Base-by-base conservation (phyloP, 495 filamentous ascomycete genomes). In the Aspergillus cristatus region DNA sequence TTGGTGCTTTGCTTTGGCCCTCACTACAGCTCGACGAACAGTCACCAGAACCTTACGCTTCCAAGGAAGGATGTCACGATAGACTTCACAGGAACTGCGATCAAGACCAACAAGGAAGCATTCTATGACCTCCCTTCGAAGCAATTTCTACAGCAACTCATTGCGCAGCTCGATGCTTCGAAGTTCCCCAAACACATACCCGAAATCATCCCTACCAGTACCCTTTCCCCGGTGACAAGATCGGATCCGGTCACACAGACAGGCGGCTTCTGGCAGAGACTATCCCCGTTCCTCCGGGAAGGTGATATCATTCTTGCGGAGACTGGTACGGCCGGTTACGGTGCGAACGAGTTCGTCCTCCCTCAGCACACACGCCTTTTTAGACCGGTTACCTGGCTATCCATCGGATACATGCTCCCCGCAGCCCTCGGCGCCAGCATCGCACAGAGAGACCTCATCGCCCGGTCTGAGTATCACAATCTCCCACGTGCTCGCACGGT, bases 401-500 rank as follows among this genome's bases (percentile, higher is more conserved):
- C 60, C 0, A 62, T 68, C 28, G 69, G 68, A 1, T 61, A 62
- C 29, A 67, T 62, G 58, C 46, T 71, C 2, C 55, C 53, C 2
- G 64, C 65, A 1, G 42, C 54, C 1, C 59, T 61, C 20, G 65
- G 72, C 6, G 63, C 61, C 0, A 53, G 60, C 1, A 42, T 68
- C 6, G 68, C 68, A 0, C 57, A 62, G 16, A 47, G 55, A 33
- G 57, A 68, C 17, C 24, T 41, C 18, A 30, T 41, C 14, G 26
- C 18, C 1, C 15, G n/a, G 3, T 36, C 41, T 12, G 29, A 47
- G 14, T 47, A 42, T 14, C 24, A 47, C 35, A 30, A 37, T 10
- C 35, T 45, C 26, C 29, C 36, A 7, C 29, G 38, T 3, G 41
- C 28, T 34, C 54, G 70, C 1, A 67, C 63, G 0, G 75, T 91